phyloP scores from a whole-genome alignment of 805 yeast species.

The Candida silvatica region DNA sequence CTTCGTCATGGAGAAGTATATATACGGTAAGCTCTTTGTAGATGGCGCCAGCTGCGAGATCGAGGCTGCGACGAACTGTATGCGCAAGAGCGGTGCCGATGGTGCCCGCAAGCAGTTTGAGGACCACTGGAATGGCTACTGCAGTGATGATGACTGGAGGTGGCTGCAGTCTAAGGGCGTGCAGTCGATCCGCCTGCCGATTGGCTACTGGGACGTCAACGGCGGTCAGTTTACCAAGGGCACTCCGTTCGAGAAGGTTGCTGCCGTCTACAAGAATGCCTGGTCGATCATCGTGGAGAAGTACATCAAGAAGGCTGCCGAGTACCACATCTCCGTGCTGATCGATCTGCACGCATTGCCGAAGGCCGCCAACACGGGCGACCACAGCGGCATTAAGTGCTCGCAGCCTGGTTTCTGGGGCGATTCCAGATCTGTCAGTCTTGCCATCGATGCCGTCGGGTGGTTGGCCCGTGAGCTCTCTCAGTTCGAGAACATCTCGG shows the following conservation, averaged over 20 bases:
- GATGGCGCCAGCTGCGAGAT: slow-evolving; percentile 59
- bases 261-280: slow-evolving; percentile 56
- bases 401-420: slow-evolving; percentile 61
- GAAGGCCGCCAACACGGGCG: slow-evolving; percentile 83
- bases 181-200: slow-evolving; percentile 77
- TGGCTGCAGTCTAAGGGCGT: slow-evolving; percentile 62
- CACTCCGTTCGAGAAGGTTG: slow-evolving; percentile 52
- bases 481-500: slow-evolving; percentile 60
- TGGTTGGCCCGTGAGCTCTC: slow-evolving; percentile 55
- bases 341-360: slow-evolving; percentile 88
- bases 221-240: slow-evolving; percentile 49
- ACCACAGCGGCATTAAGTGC: slow-evolving; percentile 70
- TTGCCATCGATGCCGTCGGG: slow-evolving; percentile 42
- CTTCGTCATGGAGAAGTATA: slow-evolving; percentile 77
- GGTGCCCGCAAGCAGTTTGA: slow-evolving; percentile 47
- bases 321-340: slow-evolving; percentile 60
- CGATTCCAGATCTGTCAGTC: slow-evolving; percentile 28
- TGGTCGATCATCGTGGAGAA: slow-evolving; percentile 53
- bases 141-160: slow-evolving; percentile 67
- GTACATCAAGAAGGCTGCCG: slow-evolving; percentile 50
- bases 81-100: slow-evolving; percentile 41
- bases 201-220: slow-evolving; percentile 86
- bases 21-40: slow-evolving; percentile 52
- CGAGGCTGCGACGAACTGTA: slow-evolving; percentile 52
- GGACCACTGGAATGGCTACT: slow-evolving; percentile 56